Base-by-base conservation (phyloP, 2,329 filamentous ascomycete genomes). In the Fusarium anguioides region DNA sequence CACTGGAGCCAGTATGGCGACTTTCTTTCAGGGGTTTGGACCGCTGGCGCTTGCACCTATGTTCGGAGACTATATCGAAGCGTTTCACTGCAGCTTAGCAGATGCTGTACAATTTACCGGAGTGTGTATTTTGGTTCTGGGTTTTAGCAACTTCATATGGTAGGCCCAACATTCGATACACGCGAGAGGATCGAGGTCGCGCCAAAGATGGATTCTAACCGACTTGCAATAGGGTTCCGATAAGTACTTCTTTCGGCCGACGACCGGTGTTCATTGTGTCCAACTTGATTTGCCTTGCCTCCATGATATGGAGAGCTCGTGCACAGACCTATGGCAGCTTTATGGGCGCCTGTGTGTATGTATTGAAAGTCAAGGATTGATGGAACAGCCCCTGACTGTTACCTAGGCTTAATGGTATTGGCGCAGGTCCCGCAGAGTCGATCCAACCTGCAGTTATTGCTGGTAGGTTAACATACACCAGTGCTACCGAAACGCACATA, bases 281-380 rank as follows among this genome's bases (percentile, higher is more conserved):
- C 2, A 48, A 48, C n/a, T 12, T 48, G n/a, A 39, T 48, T 18
- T 48, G 46, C n/a, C 4, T 48, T 10, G 46, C 31, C 31, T 27
- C 46, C 6, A 39, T 48, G 46, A 48, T 48, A 14, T 48, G 46
- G 46, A 39, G 46, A 48, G 46, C 46, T 11, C 46, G 46, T 27
- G 46, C 46, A 8, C 31, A 48, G 21, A 48, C 46, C 1, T 48
- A 48, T 21, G 46, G 46, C 3, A 48, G 46, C 10, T 48, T 48
- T 9, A 48, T 48, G 46, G 46, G 46, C 18, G 46, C 46, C 9
- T 48, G 46, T 20, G 46, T 48, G 46, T 48, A 39, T 1, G 46
- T 39, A 17, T n/a, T 39, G 0, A 7, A 1, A 2, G 40, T 5
- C 23, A 26, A 12, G 14, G 6, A 2, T 39, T 27, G n/a, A 8